A percentile compares a stretch with the other conserved stretches of the same genome.
Evolutionary conservation across 164 flowering plant genomes (phyloP).

Genomic region (Nymphaea thermarum): DNA sequence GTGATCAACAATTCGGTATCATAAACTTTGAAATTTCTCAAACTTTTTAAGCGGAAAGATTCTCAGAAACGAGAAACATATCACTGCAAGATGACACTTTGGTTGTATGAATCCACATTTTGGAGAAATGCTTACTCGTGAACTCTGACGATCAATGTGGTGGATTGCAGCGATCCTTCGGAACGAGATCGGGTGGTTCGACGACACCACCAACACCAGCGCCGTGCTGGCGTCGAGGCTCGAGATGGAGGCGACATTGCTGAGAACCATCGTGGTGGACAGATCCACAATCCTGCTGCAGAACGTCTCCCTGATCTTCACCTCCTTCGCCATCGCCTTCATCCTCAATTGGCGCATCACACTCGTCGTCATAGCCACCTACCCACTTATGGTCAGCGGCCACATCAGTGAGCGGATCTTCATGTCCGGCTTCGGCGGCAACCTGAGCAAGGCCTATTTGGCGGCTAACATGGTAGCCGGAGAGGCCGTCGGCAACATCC

Average conservation of each 20-base stretch:
- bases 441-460: conserved; percentile 37
- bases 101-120: neutral
- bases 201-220: conserved; percentile 53
- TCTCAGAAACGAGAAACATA: too few relatives aligned
- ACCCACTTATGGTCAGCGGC: conserved; percentile 58
- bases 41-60: too few relatives aligned
- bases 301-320: conserved; percentile 45
- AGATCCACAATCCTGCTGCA: conserved; percentile 60
- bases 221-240: conserved; percentile 42
- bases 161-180: conserved; percentile 48
- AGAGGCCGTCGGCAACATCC: conserved; percentile 65
- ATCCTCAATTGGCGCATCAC: conserved; percentile 60
- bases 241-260: conserved; percentile 63
- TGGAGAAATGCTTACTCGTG: conserved; percentile 1
- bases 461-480: conserved; percentile 54
- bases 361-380: conserved; percentile 45
- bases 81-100: too few relatives aligned
- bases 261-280: conserved; percentile 58
- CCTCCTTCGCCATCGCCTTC: conserved; percentile 60
- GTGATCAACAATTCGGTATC: too few relatives aligned
- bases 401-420: conserved; percentile 61
- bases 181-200: conserved; percentile 87
- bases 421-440: conserved; percentile 70
- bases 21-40: too few relatives aligned
- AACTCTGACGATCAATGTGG: neutral